Base-by-base conservation (phyloP, 2,329 filamentous ascomycete species). In the Leptosphaerulina australis region DNA sequence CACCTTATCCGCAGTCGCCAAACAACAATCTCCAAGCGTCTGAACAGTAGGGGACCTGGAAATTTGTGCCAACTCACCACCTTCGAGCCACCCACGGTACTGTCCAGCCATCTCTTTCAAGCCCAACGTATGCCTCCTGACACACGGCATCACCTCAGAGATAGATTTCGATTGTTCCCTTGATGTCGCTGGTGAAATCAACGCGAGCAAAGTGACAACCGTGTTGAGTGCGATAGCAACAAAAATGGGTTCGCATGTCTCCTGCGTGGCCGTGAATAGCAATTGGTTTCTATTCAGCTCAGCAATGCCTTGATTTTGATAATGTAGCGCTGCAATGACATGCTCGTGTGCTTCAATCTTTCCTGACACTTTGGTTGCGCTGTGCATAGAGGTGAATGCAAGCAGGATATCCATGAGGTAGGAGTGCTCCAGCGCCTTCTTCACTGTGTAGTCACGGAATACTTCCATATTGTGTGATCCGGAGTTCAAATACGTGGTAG, bases 391-490 rank as follows among this genome's bases (percentile, higher is more conserved):
- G 6, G 50, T 52, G 15, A 57, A 22, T 3, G 43, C 50, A 10
- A 56, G 43, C 3, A 57, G 10, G 10, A 54, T 44, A 9, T 56
- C 50, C 53, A 59, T 56, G 15, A 59, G 38, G 31, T 55, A 57
- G 22, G 43, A 33, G 21, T 52, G 33, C 17, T 43, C 25, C 12
- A 59, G 8, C 11, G 53, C 47, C 43, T 52, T 37, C 14, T 39
- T 26, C 3, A 37, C 18, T 10, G 46, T 39, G 25, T 44, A 50
- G 22, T 56, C 50, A 33, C 46, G 38, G 28, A 54, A 54, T 21
- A 48, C 26, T 12, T 53, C 40, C 21, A 46, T 37, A 25, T 44
- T 43, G 18, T 45, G n/a, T 5, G 44, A 26, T 9, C 43, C 37
- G 18, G 46, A 47, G 37, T 31, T 20, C 11, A 26, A n/a, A 21